These are phyloP conservation scores for Hyaloscypha variabilis DNA, from an alignment of 495 filamentous ascomycete species.

Conservation along the genomic window DNA sequence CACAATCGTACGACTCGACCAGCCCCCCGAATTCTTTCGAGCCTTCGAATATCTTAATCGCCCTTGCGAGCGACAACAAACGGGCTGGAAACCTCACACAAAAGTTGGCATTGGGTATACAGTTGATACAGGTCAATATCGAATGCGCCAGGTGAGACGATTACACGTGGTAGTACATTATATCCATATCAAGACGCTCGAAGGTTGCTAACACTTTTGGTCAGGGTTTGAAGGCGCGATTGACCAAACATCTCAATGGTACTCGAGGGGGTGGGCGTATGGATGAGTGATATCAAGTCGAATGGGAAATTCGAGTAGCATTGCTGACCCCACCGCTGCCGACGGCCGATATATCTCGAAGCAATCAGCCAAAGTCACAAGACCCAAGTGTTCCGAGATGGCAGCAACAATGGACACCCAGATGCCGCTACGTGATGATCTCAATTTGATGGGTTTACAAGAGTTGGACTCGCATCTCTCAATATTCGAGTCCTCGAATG, in stretches of 20 bases:
- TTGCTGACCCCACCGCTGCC: constrained; percentile 24
- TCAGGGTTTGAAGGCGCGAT: constrained; percentile 10
- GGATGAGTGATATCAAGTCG: constrained; percentile 28
- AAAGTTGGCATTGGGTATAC: constrained; percentile 11
- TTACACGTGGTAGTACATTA: constrained; percentile 32
- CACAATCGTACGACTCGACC: constrained; percentile 26
- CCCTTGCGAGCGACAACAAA: constrained; percentile 12
- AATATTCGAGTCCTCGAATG: constrained; percentile 29
- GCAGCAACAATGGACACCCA: constrained; percentile 29
- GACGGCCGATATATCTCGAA: constrained; percentile 30
- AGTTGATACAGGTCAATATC: constrained; percentile 18
- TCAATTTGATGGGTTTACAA: constrained; percentile 35
- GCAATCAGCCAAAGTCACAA: constrained; percentile 20
- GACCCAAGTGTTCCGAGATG: constrained; percentile 26
- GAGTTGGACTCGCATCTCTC: constrained; percentile 34
- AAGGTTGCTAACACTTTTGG: constrained; percentile 21
- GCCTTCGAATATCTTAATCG: constrained; percentile 11
- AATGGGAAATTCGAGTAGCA: constrained; percentile 28
- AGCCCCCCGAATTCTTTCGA: constrained; percentile 24
- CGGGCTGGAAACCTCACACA: constrained; percentile 10
- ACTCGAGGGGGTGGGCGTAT: constrained; percentile 12
- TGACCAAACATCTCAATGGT: constrained; percentile 22
- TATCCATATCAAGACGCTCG: constrained; percentile 13
- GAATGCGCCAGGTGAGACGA: constrained; percentile 30
- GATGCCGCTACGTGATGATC: constrained; percentile 29